These are phyloP conservation scores for Entamoeba moshkovskii DNA, from an alignment of 208 protist species.

Conservation along the genomic window DNA sequence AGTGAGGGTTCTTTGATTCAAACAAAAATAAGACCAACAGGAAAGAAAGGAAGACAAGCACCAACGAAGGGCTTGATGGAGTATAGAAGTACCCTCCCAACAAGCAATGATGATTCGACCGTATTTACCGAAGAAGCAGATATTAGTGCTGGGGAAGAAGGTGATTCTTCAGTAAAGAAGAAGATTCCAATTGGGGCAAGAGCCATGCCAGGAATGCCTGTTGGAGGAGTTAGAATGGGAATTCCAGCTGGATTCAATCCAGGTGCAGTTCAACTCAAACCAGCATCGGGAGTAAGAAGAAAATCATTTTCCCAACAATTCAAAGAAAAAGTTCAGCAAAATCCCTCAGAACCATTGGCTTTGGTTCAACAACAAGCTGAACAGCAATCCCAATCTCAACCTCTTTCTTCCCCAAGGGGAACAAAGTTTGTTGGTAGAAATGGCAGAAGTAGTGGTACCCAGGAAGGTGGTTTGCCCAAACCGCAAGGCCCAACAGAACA, in stretches of 20 bases:
- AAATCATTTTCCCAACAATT: conserved; percentile 1
- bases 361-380: background rate
- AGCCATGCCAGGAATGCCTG: too few species aligned
- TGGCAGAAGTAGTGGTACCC: background rate
- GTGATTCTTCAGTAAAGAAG: background rate
- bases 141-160: background rate
- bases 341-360: background rate
- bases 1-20: background rate
- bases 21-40: background rate
- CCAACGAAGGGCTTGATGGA: background rate
- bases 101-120: background rate
- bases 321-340: background rate
- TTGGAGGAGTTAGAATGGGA: background rate
- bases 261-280: background rate
- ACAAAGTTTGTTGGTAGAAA: background rate
- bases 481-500: background rate
- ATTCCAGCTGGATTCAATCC: background rate
- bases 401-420: background rate
- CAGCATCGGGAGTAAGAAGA: background rate
- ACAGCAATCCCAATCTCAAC: background rate
- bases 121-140: background rate
- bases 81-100: background rate
- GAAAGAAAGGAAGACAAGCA: background rate
- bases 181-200: background rate
- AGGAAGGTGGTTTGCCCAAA: background rate